Evolutionary conservation across 1,284 basidiomycete genomes (phyloP).

Genomic region (Moniliophthora roreri): DNA sequence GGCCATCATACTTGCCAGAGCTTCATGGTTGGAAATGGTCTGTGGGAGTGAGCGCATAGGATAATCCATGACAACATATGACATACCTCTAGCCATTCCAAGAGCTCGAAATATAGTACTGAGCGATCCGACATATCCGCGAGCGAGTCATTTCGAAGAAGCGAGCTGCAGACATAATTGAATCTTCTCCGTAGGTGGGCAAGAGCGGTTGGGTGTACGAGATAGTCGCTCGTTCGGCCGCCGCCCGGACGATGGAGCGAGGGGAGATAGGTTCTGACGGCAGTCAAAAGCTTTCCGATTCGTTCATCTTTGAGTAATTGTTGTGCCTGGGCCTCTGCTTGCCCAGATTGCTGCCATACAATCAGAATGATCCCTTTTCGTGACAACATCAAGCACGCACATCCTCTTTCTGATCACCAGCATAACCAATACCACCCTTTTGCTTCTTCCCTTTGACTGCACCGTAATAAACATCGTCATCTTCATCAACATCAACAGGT

Average conservation of each 20-base stretch:
- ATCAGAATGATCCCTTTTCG: not conserved
- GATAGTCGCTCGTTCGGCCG: conserved; percentile 79
- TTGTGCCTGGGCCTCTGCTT: conserved; percentile 69
- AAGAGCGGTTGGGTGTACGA: conserved; percentile 85
- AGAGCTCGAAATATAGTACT: conserved; percentile 82
- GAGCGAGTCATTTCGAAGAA: conserved; percentile 87
- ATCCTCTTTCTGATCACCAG: conserved; percentile 77
- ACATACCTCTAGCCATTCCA: conserved; percentile 87
- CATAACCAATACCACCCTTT: conserved; percentile 83
- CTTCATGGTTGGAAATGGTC: conserved; percentile 90
- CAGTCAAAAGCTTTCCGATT: conserved; percentile 64
- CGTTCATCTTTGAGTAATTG: conserved; percentile 73
- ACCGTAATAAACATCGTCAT: conserved; percentile 50
- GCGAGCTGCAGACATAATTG: conserved; percentile 79
- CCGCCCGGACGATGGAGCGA: conserved; percentile 71
- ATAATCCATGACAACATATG: not conserved
- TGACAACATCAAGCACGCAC: conserved; percentile 45
- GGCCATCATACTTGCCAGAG: conserved; percentile 89
- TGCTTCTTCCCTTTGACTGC: conserved; percentile 54
- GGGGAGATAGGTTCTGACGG: conserved; percentile 78
- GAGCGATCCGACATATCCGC: conserved; percentile 90
- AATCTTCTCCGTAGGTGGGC: conserved; percentile 88
- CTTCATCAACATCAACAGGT: conserved; percentile 49
- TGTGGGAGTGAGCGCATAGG: too few relatives aligned
- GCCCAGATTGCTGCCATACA: conserved; percentile 65